phyloP scores from a whole-genome alignment of 345 rosid species.

The Zanthoxylum bungeanum region DNA sequence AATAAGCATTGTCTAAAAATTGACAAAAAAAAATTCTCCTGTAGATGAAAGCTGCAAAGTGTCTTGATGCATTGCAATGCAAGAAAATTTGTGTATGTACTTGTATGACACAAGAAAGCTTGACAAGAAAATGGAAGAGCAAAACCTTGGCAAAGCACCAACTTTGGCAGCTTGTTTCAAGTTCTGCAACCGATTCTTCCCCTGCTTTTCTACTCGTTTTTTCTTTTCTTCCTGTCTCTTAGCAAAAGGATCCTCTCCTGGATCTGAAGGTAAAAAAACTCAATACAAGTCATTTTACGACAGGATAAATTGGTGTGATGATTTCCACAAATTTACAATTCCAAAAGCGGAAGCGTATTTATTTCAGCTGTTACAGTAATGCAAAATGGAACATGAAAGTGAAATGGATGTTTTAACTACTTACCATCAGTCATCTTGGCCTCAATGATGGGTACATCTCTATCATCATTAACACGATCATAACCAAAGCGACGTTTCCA shows the following conservation, averaged over 20 bases:
- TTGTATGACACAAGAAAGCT: neutral
- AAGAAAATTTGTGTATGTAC: neutral
- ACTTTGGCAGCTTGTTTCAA: conserved; percentile 72
- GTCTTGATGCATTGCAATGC: neutral
- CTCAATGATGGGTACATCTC: conserved; percentile 76
- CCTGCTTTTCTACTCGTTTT: conserved; percentile 74
- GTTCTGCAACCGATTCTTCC: conserved; percentile 63
- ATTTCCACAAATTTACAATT: neutral
- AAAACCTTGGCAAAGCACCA: conserved; percentile 89
- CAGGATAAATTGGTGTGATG: neutral
- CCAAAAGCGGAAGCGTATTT: neutral
- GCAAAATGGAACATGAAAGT: neutral
- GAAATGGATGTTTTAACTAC: neutral
- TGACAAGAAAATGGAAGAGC: neutral
- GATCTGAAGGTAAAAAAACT: conserved; percentile 39
- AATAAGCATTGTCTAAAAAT: neutral
- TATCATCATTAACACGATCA: conserved; percentile 90
- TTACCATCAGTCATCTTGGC: conserved; percentile 85
- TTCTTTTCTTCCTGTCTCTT: conserved; percentile 72
- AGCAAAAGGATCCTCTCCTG: conserved; percentile 87
- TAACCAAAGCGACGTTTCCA: conserved; percentile 92
- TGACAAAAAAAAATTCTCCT: neutral
- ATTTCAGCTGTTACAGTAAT: neutral
- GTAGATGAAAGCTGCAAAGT: neutral
- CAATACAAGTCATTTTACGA: neutral